Percentiles rank a stretch among this genome's conserved stretches.
Conservation (phyloP, 106 monocot species). For the Dendrobium officinale region DNA sequence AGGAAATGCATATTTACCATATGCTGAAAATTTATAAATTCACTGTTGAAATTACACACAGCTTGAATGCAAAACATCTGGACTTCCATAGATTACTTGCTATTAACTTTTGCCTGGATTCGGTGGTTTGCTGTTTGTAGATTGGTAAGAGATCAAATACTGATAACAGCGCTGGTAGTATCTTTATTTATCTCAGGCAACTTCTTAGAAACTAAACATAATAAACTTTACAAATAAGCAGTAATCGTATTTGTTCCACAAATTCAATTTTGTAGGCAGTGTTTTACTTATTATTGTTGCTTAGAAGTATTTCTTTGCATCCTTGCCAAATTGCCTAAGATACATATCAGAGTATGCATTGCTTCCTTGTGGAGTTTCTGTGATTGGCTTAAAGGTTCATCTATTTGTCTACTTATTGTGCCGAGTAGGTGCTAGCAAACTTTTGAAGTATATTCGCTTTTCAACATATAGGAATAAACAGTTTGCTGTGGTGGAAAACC, state of each 20-base stretch:
- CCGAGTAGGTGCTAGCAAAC: not conserved
- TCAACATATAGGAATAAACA: constrained; percentile 60
- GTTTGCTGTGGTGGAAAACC: constrained; percentile 98
- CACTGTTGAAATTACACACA: not conserved
- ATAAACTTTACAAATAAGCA: not conserved
- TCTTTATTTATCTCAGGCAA: not conserved
- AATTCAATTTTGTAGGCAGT: not conserved
- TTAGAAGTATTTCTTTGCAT: not conserved
- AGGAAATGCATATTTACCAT: not conserved
- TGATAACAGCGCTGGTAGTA: not conserved
- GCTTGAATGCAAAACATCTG: not conserved
- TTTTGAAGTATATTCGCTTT: not conserved
- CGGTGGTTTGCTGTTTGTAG: not conserved
- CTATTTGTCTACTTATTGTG: not conserved
- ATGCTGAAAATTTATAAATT: not conserved
- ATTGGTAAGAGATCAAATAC: not conserved
- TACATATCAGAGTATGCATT: not conserved
- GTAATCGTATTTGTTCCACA: not conserved
- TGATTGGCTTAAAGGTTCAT: not conserved
- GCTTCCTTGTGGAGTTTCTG: not conserved
- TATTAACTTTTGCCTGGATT: not conserved
- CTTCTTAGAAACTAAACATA: not conserved
- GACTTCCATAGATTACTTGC: not conserved
- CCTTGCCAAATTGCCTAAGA: not conserved
- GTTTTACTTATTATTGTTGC: not conserved